Conservation (phyloP, 208 protist genomes). For the Crithidia acanthocephali region DNA sequence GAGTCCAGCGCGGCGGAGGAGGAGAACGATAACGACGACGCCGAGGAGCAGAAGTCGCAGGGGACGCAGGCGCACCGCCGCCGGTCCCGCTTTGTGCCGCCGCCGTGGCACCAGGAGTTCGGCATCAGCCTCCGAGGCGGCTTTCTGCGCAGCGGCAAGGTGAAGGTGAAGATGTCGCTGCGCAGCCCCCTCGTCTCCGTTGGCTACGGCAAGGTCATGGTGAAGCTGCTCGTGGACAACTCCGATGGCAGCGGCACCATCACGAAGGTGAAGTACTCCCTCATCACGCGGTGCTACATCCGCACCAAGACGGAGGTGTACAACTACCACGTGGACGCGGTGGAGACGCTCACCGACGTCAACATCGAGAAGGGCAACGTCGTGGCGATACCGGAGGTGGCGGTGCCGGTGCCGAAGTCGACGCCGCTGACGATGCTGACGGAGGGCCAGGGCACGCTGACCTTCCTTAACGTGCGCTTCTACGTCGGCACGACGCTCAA, state of each 20-base stretch:
- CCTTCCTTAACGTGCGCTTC: conserved; percentile 61
- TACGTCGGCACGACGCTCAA: conserved; percentile 40
- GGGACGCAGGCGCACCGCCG: conserved; percentile 12
- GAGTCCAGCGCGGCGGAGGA: conserved; percentile 3
- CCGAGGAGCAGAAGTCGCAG: neutral
- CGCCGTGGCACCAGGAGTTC: conserved; percentile 40
- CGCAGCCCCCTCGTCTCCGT: conserved; percentile 56
- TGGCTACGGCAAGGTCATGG: conserved; percentile 25
- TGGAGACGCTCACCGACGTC: conserved; percentile 22
- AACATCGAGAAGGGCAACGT: conserved; percentile 45
- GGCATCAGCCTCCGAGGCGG: conserved; percentile 40
- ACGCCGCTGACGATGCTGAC: conserved; percentile 68
- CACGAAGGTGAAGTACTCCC: conserved; percentile 45
- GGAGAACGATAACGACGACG: neutral
- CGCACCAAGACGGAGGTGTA: conserved; percentile 40
- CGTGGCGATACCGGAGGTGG: conserved; percentile 35
- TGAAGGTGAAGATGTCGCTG: conserved; percentile 39
- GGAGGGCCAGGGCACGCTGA: conserved; percentile 40
- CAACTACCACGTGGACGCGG: conserved; percentile 25
- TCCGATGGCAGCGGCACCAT: conserved; percentile 50
- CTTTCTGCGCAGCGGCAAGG: conserved; percentile 39
- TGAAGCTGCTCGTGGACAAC: conserved; percentile 62
- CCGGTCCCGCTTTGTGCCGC: conserved; percentile 3
- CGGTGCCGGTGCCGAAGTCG: conserved; percentile 42
- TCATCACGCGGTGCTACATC: conserved; percentile 55